phyloP scores from a whole-genome alignment of 1,284 basidiomycete genomes.

The Amylostereum chailletii region DNA sequence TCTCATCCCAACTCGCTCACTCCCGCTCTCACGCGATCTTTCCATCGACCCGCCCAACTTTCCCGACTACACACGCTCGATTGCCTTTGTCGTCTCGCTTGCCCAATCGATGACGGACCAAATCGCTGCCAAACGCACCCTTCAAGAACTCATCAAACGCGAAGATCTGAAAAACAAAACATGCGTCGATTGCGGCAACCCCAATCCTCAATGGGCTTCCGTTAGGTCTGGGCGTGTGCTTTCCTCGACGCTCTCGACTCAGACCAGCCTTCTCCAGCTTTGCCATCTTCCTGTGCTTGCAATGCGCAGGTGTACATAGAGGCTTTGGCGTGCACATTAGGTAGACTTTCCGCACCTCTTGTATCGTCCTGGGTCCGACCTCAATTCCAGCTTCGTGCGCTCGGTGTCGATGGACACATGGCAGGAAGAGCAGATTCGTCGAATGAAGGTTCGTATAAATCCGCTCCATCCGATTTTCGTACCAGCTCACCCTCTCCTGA shows the following conservation, averaged over 20 bases:
- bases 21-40: too few relatives aligned
- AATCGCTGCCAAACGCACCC: constrained; percentile 53
- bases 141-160: constrained; percentile 67
- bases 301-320: constrained; percentile 86
- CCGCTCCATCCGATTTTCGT: constrained; percentile 8
- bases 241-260: constrained; percentile 6
- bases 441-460: constrained; percentile 68
- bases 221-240: constrained; percentile 38
- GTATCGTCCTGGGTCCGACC: constrained; percentile 8
- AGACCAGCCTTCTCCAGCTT: constrained; percentile 37
- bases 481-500: constrained; percentile 11
- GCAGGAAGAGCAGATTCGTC: constrained; percentile 82
- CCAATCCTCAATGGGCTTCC: constrained; percentile 90
- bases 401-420: constrained; percentile 95
- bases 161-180: constrained; percentile 67
- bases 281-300: constrained; percentile 85
- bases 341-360: constrained; percentile 22
- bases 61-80: too few relatives aligned
- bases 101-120: constrained; percentile 47
- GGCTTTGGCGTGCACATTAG: constrained; percentile 85
- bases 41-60: too few relatives aligned
- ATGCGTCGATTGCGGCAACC: constrained; percentile 78
- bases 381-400: constrained; percentile 69
- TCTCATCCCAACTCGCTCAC: too few relatives aligned
- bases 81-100: too few relatives aligned